Evolutionary conservation across 768 basidiomycete genomes (phyloP).

Genomic region (Phlebiopsis gigantea): DNA sequence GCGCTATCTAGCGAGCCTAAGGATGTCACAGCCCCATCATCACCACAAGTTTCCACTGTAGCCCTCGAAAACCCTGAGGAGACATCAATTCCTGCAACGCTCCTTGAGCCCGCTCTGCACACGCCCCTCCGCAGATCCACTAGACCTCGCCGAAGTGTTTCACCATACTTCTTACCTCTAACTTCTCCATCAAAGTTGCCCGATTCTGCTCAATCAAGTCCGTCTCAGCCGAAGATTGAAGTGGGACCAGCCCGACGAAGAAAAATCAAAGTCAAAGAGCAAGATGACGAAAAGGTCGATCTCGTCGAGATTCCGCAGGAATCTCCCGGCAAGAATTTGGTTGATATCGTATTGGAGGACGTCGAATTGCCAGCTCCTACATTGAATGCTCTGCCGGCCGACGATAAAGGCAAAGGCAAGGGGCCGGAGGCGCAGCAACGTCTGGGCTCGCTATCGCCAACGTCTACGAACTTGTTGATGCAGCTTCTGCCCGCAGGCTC

Average conservation of each 20-base stretch:
- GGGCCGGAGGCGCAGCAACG: background rate
- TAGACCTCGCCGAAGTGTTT: constrained; percentile 11
- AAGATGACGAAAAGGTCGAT: constrained; percentile 2
- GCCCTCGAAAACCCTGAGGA: background rate
- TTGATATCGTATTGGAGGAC: background rate
- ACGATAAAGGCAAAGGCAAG: background rate
- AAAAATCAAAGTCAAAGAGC: constrained; percentile 5
- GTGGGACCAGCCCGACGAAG: constrained; percentile 1
- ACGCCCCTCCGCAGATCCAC: constrained; percentile 14
- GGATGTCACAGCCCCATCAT: background rate
- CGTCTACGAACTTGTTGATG: constrained; percentile 41
- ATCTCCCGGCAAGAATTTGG: background rate
- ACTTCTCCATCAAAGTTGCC: background rate
- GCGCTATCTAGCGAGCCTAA: background rate
- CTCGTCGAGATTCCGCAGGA: background rate
- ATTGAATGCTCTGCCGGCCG: background rate
- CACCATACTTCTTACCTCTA: constrained; percentile 6
- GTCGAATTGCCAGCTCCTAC: background rate
- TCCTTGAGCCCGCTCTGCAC: background rate
- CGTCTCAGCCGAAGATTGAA: background rate
- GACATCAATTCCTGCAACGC: background rate
- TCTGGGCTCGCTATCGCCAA: constrained; percentile 55
- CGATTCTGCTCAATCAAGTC: background rate
- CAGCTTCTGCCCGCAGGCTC: constrained; percentile 26
- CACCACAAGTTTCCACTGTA: background rate